Base-by-base conservation (phyloP, 176 grass and related monocot species). In the Carex scoparia region DNA sequence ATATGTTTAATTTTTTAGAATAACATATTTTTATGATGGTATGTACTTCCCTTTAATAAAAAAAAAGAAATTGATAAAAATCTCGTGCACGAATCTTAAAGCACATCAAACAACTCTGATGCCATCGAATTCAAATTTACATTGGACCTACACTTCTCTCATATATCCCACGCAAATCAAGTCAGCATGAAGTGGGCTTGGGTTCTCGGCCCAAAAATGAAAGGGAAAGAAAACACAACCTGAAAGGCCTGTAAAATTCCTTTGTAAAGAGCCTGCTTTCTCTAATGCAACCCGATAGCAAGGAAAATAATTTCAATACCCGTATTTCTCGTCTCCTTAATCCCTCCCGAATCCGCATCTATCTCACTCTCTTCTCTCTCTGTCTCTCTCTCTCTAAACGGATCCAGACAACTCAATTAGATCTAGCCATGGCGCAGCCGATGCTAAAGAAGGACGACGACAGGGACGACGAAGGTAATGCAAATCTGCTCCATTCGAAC, bases 391-490 rank as follows among this genome's bases (percentile, higher is more conserved):
- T 61, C 57, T 40, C 79, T 4, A 18, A 81, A 14, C 79, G 55
- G 58, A 64, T 81, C 79, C 82, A 27, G 67, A 7, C 18, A 48
- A 33, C 46, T 46, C 4, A 69, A 28, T 30, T 32, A 58, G 54
- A 81, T 65, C 82, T 66, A 59, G 82, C 85, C 87, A 99, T 99
- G 97, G 90, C 93, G 73, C 93, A 99, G 84, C 91, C 88, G 81
- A 88, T 96, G 61, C 86, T 94, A 60, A 99, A 99, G 93, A 99
- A 99, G 88, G 97, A 99, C 86, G 97, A 99, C 70, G 97, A 99
- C 77, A 69, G 85, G 67, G 97, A 99, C 70, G 93, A 99, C 72
- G 97, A 99, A 96, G 93, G 97, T 96, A 81, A 19, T 75, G 54
- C 31, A 15, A 85, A n/a, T 48, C 38, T 4, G 0, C 48, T 13